Evolutionary conservation across 2,329 filamentous ascomycete species (phyloP).

Genomic region (Paramyrothecium roridum): DNA sequence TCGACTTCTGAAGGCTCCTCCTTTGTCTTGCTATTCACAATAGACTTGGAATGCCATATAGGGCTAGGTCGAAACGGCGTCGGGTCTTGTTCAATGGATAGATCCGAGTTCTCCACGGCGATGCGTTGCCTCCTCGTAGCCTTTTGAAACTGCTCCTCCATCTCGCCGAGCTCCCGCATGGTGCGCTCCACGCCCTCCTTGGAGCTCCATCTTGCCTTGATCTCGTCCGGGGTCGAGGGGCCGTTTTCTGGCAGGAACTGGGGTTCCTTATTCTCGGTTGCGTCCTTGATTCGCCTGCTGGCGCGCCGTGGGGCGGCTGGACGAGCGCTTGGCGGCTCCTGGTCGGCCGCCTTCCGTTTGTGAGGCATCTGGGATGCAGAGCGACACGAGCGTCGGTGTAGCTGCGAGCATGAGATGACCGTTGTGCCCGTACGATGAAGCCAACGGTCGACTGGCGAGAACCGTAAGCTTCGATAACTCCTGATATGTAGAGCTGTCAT

Average conservation of each 20-base stretch:
- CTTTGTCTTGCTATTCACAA: conserved; percentile 5
- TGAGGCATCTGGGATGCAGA: neutral
- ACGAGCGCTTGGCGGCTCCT: neutral
- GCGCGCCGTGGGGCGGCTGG: neutral
- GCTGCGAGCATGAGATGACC: neutral
- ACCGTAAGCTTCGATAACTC: neutral
- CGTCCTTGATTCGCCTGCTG: neutral
- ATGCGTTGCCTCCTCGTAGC: conserved; percentile 43
- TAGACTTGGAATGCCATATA: neutral
- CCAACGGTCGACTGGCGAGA: neutral
- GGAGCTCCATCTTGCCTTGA: conserved; percentile 3
- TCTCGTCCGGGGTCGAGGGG: neutral
- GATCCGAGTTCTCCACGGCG: conserved; percentile 39
- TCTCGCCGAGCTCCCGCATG: conserved; percentile 42
- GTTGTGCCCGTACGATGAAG: neutral
- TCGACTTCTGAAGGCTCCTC: conserved; percentile 10
- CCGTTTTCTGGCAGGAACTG: neutral
- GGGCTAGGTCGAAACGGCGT: conserved; percentile 6
- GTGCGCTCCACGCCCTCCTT: conserved; percentile 32
- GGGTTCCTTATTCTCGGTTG: neutral
- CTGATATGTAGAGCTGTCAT: neutral
- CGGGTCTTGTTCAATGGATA: conserved; percentile 9
- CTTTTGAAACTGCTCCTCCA: conserved; percentile 43
- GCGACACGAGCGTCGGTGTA: neutral
- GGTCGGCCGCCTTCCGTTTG: neutral